These are phyloP conservation scores for Candida railenensis DNA, from an alignment of 805 yeast genomes.

Conservation along the genomic window DNA sequence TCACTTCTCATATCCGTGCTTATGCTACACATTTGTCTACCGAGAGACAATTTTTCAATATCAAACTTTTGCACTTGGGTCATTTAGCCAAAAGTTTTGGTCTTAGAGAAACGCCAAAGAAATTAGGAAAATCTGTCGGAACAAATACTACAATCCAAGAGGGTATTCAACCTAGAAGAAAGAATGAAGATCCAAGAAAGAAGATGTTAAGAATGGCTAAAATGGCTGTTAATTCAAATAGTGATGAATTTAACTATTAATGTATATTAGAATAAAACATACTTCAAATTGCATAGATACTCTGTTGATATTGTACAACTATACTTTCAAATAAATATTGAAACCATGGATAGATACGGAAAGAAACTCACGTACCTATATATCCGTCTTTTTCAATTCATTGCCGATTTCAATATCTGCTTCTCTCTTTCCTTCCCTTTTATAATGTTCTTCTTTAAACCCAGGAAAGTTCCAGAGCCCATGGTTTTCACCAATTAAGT, in stretches of 20 bases:
- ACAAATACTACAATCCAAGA: constrained; percentile 30
- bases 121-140: constrained; percentile 49
- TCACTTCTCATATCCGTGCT: constrained; percentile 87
- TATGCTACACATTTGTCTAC: constrained; percentile 88
- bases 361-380: not conserved
- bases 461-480: constrained; percentile 56
- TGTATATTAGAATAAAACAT: not conserved
- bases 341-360: too few species aligned
- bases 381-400: not conserved
- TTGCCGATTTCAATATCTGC: not conserved
- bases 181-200: constrained; percentile 67
- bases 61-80: constrained; percentile 84
- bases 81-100: constrained; percentile 96
- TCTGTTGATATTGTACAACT: too few species aligned
- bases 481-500: constrained; percentile 74
- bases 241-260: constrained; percentile 71
- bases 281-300: too few species aligned
- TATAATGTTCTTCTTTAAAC: constrained; percentile 17
- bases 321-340: too few species aligned
- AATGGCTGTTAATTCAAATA: constrained; percentile 59
- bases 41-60: constrained; percentile 79
- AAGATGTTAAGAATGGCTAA: constrained; percentile 77
- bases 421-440: not conserved
- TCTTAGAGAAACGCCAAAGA: constrained; percentile 89
- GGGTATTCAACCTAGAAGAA: constrained; percentile 29